These are phyloP conservation scores for Podaxis mareebaensis DNA, from an alignment of 768 basidiomycete species.

Conservation along the genomic window DNA sequence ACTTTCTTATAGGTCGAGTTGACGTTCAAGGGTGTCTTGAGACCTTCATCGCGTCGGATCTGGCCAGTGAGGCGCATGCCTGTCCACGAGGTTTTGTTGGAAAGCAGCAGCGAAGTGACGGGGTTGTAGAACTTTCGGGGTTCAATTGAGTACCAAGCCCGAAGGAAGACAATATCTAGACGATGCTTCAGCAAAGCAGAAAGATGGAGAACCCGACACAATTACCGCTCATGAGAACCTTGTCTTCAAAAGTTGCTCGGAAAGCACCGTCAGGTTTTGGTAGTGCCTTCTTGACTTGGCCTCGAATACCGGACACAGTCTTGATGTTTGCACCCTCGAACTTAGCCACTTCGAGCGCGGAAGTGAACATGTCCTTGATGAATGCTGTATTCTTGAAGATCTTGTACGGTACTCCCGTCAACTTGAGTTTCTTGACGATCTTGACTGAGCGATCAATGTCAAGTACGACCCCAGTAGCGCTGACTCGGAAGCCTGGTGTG, in stretches of 20 bases:
- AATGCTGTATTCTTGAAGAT: conserved; percentile 99
- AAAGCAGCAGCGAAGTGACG: conserved; percentile 85
- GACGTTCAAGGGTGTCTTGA: conserved; percentile 77
- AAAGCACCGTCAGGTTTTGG: conserved; percentile 95
- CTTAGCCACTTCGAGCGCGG: conserved; percentile 93
- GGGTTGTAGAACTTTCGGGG: conserved; percentile 97
- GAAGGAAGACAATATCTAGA: conserved; percentile 89
- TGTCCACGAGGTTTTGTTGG: conserved; percentile 80
- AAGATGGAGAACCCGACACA: conserved; percentile 18
- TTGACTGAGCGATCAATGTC: conserved; percentile 90
- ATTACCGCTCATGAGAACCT: conserved; percentile 92
- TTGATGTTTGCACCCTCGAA: conserved; percentile 97
- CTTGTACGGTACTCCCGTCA: conserved; percentile 94
- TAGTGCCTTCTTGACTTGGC: conserved; percentile 95
- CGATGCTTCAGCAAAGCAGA: conserved; percentile 4
- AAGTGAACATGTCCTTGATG: conserved; percentile 95
- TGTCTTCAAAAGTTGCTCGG: conserved; percentile 98
- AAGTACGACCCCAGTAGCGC: conserved; percentile 92
- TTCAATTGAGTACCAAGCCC: conserved; percentile 96
- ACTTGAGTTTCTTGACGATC: conserved; percentile 98
- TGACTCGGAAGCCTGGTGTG: conserved; percentile 78
- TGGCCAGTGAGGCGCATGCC: conserved; percentile 97
- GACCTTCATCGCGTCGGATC: conserved; percentile 80
- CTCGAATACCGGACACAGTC: conserved; percentile 94
- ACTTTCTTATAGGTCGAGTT: conserved; percentile 90